Conservation (phyloP, 257 asterid species). For the Gynochthodes officinalis region DNA sequence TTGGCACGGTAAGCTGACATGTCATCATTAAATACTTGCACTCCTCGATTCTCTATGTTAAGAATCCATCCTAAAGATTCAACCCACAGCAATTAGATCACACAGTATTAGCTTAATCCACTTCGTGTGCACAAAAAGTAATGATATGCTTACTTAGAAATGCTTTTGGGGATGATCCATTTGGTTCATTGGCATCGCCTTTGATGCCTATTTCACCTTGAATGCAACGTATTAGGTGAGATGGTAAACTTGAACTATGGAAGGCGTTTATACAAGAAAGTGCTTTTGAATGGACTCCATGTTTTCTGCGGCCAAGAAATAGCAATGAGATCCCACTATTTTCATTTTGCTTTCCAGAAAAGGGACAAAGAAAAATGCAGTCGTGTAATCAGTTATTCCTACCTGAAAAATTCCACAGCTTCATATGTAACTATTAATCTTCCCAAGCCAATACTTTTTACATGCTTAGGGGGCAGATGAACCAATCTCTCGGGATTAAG, state of each 20-base stretch:
- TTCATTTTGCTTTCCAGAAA: not conserved
- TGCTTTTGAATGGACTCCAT: slow-evolving; percentile 41
- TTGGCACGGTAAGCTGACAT: slow-evolving; percentile 38
- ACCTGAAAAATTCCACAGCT: slow-evolving; percentile 58
- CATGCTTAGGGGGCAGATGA: slow-evolving; percentile 43
- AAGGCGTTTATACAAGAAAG: slow-evolving; percentile 50
- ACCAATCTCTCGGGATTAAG: slow-evolving; percentile 48
- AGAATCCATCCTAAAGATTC: slow-evolving; percentile 58
- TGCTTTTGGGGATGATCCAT: slow-evolving; percentile 58
- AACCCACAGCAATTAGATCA: not conserved
- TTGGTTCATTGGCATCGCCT: slow-evolving; percentile 36
- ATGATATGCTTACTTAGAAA: slow-evolving; percentile 45
- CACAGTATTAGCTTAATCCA: not conserved
- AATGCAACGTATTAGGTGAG: slow-evolving; percentile 37
- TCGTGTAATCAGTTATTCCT: not conserved
- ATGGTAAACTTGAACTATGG: slow-evolving; percentile 47
- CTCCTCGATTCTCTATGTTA: slow-evolving; percentile 53
- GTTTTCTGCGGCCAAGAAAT: slow-evolving; percentile 42
- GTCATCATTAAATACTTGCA: slow-evolving; percentile 53
- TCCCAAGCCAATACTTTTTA: slow-evolving; percentile 39
- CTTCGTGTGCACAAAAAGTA: not conserved
- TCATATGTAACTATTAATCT: slow-evolving; percentile 51
- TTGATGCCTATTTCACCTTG: slow-evolving; percentile 37
- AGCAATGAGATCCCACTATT: slow-evolving; percentile 9
- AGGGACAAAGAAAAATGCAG: not conserved